Conservation (phyloP, 179 eudicot genomes). For the Sideroxylon spinosum region DNA sequence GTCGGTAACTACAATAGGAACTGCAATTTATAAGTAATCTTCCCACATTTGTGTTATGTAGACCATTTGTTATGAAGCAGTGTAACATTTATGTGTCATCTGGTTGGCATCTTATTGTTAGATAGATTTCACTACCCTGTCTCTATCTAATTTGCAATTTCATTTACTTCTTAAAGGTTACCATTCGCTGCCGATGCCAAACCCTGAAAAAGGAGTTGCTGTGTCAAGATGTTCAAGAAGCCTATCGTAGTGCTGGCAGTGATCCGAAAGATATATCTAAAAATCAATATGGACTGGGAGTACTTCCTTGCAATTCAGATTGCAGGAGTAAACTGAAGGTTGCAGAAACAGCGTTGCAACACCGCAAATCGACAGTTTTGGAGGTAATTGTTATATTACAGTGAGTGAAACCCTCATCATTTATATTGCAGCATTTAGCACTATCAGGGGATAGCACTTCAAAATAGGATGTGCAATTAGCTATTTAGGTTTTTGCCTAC, state of each 20-base stretch:
- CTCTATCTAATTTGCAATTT: not conserved
- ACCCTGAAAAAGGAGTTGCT: conserved; percentile 88
- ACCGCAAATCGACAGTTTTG: conserved; percentile 49
- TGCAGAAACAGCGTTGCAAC: conserved; percentile 60
- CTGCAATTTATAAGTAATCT: not conserved
- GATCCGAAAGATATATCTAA: conserved; percentile 65
- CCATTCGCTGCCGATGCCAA: conserved; percentile 81
- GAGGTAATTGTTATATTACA: conserved; percentile 47
- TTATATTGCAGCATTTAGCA: conserved; percentile 4
- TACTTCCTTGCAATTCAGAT: conserved; percentile 67
- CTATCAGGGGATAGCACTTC: not conserved
- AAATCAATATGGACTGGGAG: conserved; percentile 68
- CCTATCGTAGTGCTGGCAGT: conserved; percentile 42
- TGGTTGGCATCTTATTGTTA: not conserved
- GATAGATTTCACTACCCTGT: not conserved
- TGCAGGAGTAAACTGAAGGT: conserved; percentile 63
- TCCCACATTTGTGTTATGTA: not conserved
- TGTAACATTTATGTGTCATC: not conserved
- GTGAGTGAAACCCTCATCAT: not conserved
- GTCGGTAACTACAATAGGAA: not conserved
- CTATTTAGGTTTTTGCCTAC: not conserved
- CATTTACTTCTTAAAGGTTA: conserved; percentile 44
- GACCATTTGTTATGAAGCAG: not conserved
- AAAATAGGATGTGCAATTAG: not conserved
- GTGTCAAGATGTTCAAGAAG: conserved; percentile 72